Evolutionary conservation across 1,284 basidiomycete species (phyloP).

Genomic region (Melampsora larici-populina): DNA sequence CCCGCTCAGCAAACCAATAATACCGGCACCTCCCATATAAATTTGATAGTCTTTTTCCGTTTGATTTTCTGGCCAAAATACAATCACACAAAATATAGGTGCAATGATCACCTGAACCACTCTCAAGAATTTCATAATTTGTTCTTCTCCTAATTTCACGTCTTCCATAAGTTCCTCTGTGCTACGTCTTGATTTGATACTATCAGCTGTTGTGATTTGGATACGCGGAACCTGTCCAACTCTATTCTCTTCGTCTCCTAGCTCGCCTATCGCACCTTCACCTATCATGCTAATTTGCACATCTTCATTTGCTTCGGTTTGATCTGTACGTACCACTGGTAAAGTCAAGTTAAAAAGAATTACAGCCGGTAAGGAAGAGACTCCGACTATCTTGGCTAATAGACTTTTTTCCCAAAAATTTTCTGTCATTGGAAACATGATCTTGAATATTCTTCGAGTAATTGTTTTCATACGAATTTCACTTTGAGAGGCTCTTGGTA

Average conservation of each 20-base stretch:
- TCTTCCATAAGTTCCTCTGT: neutral
- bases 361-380: conserved; percentile 82
- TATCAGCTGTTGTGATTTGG: no score
- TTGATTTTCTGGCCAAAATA: no score
- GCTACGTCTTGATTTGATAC: neutral
- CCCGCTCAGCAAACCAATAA: no score
- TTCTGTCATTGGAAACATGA: no score
- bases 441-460: no score
- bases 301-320: conserved; percentile 46
- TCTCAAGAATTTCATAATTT: neutral
- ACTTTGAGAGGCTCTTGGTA: no score
- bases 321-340: conserved; percentile 68
- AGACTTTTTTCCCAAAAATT: conserved; percentile 61
- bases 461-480: no score
- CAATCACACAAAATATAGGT: conserved; percentile 54
- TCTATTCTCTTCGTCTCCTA: conserved; percentile 7
- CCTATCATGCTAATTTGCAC: conserved; percentile 5
- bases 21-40: no score
- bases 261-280: conserved; percentile 46
- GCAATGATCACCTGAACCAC: neutral
- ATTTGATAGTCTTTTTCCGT: no score
- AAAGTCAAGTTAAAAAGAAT: conserved; percentile 80
- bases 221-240: neutral
- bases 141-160: neutral
- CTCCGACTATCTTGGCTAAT: conserved; percentile 69